Conservation (phyloP, 805 yeast species). For the Allodekkera sacchari region DNA sequence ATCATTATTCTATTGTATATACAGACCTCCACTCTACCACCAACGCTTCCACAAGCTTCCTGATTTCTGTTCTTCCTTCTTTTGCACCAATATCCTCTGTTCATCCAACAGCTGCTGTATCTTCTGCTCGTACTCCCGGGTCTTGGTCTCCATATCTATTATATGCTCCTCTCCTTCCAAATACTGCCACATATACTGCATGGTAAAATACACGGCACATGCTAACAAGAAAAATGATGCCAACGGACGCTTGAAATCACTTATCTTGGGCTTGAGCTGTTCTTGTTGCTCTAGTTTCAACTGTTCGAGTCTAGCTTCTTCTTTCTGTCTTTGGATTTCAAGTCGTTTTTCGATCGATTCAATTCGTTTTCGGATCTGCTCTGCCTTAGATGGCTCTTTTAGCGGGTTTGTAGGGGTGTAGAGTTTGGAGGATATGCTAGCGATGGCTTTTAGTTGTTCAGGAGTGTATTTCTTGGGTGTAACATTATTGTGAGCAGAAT, state of each 20-base stretch:
- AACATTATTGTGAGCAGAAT: not conserved
- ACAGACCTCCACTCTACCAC: slow-evolving; percentile 11
- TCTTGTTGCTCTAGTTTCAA: slow-evolving; percentile 12
- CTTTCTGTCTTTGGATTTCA: slow-evolving; percentile 15
- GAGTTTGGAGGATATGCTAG: slow-evolving; percentile 12
- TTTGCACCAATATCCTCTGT: slow-evolving; percentile 11
- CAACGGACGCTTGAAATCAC: slow-evolving; percentile 27
- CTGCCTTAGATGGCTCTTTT: slow-evolving; percentile 20
- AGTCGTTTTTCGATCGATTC: slow-evolving; percentile 17
- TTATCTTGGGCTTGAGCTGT: slow-evolving; percentile 19
- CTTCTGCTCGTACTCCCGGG: slow-evolving; percentile 16
- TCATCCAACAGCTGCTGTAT: slow-evolving; percentile 21
- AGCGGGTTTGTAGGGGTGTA: slow-evolving; percentile 24
- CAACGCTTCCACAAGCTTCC: not conserved
- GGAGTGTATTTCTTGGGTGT: slow-evolving; percentile 1
- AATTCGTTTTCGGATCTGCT: slow-evolving; percentile 20
- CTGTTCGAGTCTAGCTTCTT: slow-evolving; percentile 12
- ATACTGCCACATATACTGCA: slow-evolving; percentile 26
- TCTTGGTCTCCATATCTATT: slow-evolving; percentile 13
- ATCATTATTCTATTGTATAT: too few relatives aligned
- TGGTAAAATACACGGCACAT: slow-evolving; percentile 22
- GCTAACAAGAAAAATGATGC: slow-evolving; percentile 24
- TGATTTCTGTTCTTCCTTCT: slow-evolving; percentile 2
- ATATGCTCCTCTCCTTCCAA: slow-evolving; percentile 24
- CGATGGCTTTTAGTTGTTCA: slow-evolving; percentile 12